These are phyloP conservation scores for Aspergillus coremiiformis DNA, from an alignment of 495 filamentous ascomycete genomes.

Conservation along the genomic window DNA sequence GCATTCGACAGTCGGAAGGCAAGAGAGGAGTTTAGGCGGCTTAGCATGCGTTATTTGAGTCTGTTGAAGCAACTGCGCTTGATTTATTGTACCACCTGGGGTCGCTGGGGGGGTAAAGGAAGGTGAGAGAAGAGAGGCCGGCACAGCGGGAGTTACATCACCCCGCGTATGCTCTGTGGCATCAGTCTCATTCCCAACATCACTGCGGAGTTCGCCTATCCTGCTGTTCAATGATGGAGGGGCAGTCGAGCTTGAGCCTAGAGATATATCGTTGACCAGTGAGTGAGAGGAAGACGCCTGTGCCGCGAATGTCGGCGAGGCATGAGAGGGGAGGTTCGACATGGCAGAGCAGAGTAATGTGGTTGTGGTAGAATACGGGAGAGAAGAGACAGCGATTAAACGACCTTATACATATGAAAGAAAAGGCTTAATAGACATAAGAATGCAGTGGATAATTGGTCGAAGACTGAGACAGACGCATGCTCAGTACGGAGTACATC, in stretches of 20 bases:
- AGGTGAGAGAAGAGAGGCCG: constrained; percentile 57
- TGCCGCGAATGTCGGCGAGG: constrained; percentile 44
- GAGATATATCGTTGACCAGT: constrained; percentile 21
- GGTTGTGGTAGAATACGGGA: not conserved
- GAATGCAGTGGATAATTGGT: not conserved
- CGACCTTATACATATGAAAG: not conserved
- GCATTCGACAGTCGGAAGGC: constrained; percentile 69
- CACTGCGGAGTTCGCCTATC: constrained; percentile 13
- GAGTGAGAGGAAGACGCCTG: constrained; percentile 26
- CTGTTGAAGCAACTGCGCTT: constrained; percentile 31
- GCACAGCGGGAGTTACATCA: constrained; percentile 35
- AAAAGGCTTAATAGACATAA: not conserved
- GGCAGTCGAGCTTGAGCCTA: constrained; percentile 9
- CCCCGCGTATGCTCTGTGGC: constrained; percentile 15
- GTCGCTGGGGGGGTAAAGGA: constrained; percentile 72
- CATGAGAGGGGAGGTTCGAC: constrained; percentile 45
- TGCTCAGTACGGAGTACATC: not conserved
- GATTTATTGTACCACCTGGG: constrained; percentile 58
- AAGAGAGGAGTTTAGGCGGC: constrained; percentile 58
- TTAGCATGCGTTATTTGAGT: constrained; percentile 36
- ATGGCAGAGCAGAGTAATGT: constrained; percentile 25
- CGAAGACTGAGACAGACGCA: not conserved
- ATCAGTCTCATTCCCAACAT: constrained; percentile 18
- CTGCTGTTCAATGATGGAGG: constrained; percentile 3
- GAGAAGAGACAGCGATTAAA: not conserved